Base-by-base conservation (phyloP, 176 grass and related monocot genomes). In the Typha latifolia region DNA sequence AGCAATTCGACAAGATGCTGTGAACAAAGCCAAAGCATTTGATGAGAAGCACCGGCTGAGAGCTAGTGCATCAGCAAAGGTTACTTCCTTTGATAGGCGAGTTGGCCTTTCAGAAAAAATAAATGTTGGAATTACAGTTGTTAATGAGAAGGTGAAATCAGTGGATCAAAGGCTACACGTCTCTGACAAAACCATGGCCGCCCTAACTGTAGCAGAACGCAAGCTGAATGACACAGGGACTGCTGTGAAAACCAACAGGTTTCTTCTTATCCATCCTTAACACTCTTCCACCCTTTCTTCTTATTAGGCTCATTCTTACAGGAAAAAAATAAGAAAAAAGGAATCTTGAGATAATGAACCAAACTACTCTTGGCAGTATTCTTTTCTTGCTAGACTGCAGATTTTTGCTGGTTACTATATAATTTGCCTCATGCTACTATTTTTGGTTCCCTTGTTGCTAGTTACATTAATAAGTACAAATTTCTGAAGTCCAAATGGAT, bases 21-120 rank as follows among this genome's bases (percentile, higher is more conserved):
- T 99, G 75, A 99, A 85, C 74, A 91, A 84, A 82, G 94, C 94
- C 67, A 99, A 99, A 84, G 84, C 89, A 78, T 99, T 99, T 67
- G 83, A 99, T 18, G 94, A 93, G 81, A 99, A 85, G 67, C 94
- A 99, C 82, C 80, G 70, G 3, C 61, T 93, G 50, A 84, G 62
- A 53, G 81, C 81, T 49, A 93, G 74, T 71, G 94, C 94, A 57
- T 87, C 94, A 62, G 86, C 84, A 12, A 99, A 77, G 68, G 87
- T 87, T 55, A 84, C 56, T 77, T 97, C 93, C 49, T 92, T 97
- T 49, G 93, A 97, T 63, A 91, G 76, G 70, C 85, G 85, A 32
- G 82, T 97, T 69, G 80, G 93, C 48, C 64, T 97, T 79, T 90
- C 89, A 3, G 83, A 90, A 67, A 97, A 99, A 72, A 80, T 99